A percentile compares a stretch with the other conserved stretches of the same genome.
These are phyloP conservation scores for Sugiyamaella castrensis DNA, from an alignment of 1,139 yeast species.

Conservation along the genomic window DNA sequence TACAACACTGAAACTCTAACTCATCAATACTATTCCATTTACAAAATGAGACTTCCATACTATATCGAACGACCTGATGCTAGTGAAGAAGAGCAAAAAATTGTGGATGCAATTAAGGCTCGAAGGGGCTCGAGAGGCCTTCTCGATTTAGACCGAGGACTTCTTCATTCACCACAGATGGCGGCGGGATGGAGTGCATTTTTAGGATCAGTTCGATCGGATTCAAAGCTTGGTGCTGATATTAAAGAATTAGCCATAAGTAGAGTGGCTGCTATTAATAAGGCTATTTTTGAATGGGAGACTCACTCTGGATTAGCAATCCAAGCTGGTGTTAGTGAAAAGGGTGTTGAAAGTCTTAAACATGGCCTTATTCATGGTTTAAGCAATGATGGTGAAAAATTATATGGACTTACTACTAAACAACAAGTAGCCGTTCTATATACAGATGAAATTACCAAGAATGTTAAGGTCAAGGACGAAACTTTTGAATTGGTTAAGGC, in stretches of 20 bases:
- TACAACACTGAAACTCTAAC: too few relatives aligned
- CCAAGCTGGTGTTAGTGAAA: slow-evolving; percentile 10
- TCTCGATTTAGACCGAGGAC: slow-evolving; percentile 14
- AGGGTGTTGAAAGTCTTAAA: neutral
- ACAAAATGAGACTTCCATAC: slow-evolving; percentile 13
- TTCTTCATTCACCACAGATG: slow-evolving; percentile 15
- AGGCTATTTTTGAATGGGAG: slow-evolving; percentile 17
- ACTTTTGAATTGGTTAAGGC: slow-evolving; percentile 9
- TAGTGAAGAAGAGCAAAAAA: slow-evolving; percentile 1
- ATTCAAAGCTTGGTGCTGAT: slow-evolving; percentile 10
- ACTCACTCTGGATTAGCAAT: slow-evolving; percentile 12
- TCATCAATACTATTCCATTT: too few relatives aligned
- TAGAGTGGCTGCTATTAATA: slow-evolving; percentile 14
- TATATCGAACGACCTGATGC: slow-evolving; percentile 6
- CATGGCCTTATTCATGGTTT: slow-evolving; percentile 2
- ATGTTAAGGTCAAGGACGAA: slow-evolving; percentile 9
- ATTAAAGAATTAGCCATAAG: slow-evolving; percentile 17
- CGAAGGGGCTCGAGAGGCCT: slow-evolving; percentile 13
- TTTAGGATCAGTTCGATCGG: slow-evolving; percentile 14
- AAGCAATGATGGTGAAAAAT: slow-evolving; percentile 3
- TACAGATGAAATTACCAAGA: slow-evolving; percentile 15
- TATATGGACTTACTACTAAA: slow-evolving; percentile 7
- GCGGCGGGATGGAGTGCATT: slow-evolving; percentile 16
- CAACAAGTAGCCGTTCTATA: slow-evolving; percentile 13
- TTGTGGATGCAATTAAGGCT: slow-evolving; percentile 7